Conservation (phyloP, 768 basidiomycete genomes). For the Lanmaoa pseudosensibilis region DNA sequence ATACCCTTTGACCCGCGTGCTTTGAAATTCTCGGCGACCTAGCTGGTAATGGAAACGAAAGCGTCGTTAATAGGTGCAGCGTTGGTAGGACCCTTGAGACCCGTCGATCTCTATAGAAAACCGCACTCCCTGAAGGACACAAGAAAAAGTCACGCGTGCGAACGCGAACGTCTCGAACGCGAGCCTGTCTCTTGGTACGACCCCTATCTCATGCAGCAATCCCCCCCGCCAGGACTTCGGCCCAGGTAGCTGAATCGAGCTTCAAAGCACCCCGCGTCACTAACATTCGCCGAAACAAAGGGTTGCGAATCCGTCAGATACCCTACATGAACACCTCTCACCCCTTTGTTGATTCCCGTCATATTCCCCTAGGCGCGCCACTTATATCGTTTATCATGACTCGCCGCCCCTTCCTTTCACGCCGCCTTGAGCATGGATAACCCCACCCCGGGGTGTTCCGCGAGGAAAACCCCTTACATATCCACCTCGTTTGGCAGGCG, state of each 20-base stretch:
- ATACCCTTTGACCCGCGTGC: too few species aligned
- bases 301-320: neutral
- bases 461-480: constrained; percentile 15
- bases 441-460: constrained; percentile 15
- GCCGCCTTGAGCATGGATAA: neutral
- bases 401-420: constrained; percentile 14
- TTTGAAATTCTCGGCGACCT: too few species aligned
- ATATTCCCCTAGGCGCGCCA: neutral
- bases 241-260: neutral
- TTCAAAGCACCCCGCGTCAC: neutral
- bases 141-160: too few species aligned
- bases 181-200: neutral
- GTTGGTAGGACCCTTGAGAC: too few species aligned
- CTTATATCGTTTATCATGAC: constrained; percentile 2
- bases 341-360: neutral
- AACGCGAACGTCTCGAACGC: neutral
- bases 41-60: neutral
- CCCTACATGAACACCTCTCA: neutral
- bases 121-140: neutral
- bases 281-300: neutral
- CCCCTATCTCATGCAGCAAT: neutral
- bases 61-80: neutral
- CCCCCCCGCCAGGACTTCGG: neutral
- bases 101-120: too few species aligned
- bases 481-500: constrained; percentile 2